Evolutionary conservation across 768 basidiomycete species (phyloP).

Genomic region (Rhodosporidiobolus sp.): DNA sequence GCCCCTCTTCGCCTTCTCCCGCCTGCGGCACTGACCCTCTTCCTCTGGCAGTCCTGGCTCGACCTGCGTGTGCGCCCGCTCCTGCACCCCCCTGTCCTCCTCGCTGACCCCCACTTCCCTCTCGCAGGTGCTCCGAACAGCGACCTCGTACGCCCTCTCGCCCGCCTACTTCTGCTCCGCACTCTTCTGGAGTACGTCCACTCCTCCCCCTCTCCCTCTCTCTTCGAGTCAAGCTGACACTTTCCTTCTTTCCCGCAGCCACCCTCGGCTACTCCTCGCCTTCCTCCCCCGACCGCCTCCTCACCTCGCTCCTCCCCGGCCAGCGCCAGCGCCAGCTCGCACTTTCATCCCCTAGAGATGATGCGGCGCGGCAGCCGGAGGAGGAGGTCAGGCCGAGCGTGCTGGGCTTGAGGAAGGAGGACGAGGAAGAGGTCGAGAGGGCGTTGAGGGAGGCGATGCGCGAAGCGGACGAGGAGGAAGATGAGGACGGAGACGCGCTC

Average conservation of each 20-base stretch:
- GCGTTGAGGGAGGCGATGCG: conserved; percentile 4
- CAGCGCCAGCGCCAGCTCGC: neutral
- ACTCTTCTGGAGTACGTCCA: neutral
- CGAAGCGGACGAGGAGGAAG: neutral
- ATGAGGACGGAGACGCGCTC: neutral
- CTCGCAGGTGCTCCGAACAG: neutral
- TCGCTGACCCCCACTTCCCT: neutral
- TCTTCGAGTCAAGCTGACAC: neutral
- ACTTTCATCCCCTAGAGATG: neutral
- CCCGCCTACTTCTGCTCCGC: neutral
- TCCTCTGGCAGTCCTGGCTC: neutral
- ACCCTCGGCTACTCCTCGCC: conserved; percentile 4
- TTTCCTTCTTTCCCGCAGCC: neutral
- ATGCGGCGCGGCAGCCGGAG: neutral
- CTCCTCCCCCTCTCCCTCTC: no score
- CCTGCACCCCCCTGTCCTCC: neutral
- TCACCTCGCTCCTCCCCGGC: neutral
- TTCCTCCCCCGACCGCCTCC: neutral
- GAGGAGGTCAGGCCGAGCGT: neutral
- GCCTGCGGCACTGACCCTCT: neutral
- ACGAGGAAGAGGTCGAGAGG: neutral
- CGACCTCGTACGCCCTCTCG: conserved; percentile 1
- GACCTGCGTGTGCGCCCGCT: neutral
- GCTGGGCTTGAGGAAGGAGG: neutral
- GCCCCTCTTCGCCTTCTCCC: neutral